A percentile compares a stretch with the other conserved stretches of the same genome.
These are phyloP conservation scores for Suaeda aralocaspica DNA, from an alignment of 148 eudicot genomes.

Conservation along the genomic window DNA sequence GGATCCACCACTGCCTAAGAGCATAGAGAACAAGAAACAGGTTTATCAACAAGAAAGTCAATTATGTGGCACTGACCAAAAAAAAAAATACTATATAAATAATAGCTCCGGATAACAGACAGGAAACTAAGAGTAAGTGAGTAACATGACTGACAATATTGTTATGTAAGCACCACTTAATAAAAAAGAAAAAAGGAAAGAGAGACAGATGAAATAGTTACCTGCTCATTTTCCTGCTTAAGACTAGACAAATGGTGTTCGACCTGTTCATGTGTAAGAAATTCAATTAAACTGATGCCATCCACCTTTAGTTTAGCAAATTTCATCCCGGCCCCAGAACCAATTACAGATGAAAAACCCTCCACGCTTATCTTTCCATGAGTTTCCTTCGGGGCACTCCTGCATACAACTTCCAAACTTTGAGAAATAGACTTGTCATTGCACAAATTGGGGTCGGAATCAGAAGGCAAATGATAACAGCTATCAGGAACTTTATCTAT, in stretches of 20 bases:
- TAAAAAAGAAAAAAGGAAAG: neutral
- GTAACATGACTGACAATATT: neutral
- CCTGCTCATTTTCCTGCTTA: slow-evolving; percentile 46
- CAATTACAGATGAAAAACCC: slow-evolving; percentile 22
- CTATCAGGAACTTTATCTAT: slow-evolving; percentile 15
- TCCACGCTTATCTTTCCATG: slow-evolving; percentile 25
- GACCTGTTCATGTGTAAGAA: slow-evolving; percentile 54
- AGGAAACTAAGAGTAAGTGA: too few species aligned
- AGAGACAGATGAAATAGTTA: slow-evolving; percentile 11
- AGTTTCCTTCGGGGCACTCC: slow-evolving; percentile 19
- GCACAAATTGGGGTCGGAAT: slow-evolving; percentile 18
- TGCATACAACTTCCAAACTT: slow-evolving; percentile 24
- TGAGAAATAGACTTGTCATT: slow-evolving; percentile 29
- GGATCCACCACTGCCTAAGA: too few species aligned
- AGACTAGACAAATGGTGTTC: slow-evolving; percentile 61
- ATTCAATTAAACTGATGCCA: slow-evolving; percentile 63
- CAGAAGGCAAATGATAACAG: slow-evolving; percentile 21
- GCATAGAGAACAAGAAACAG: too few species aligned
- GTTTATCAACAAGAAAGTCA: too few species aligned
- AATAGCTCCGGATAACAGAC: too few species aligned
- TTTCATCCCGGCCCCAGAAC: slow-evolving; percentile 20
- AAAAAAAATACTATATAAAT: too few species aligned
- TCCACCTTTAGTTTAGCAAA: slow-evolving; percentile 36
- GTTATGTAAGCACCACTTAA: neutral
- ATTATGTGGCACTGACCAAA: too few species aligned